Conservation (phyloP, 495 filamentous ascomycete species). For the Penicillium bialowiezense region DNA sequence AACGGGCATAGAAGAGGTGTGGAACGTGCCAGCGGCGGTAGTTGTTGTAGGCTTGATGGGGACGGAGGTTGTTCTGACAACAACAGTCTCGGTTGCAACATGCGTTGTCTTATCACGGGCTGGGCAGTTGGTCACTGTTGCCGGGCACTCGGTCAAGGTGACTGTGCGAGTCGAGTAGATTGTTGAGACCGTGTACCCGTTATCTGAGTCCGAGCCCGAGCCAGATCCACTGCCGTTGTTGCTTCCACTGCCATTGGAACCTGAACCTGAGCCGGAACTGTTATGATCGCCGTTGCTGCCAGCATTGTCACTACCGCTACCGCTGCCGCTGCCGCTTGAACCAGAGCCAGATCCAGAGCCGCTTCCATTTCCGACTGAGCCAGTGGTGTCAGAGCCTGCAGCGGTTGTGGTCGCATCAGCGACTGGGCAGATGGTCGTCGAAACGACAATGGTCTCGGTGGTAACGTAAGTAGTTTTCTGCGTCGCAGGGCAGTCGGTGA, state of each 20-base stretch:
- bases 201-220: background rate
- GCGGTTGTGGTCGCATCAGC: slow-evolving; percentile 9
- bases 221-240: background rate
- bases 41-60: background rate
- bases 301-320: background rate
- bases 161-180: slow-evolving; percentile 15
- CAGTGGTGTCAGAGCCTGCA: slow-evolving; percentile 2
- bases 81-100: slow-evolving; percentile 19
- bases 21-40: background rate
- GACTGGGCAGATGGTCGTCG: slow-evolving; percentile 29
- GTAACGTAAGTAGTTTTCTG: slow-evolving; percentile 15
- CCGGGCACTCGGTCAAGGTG: slow-evolving; percentile 19
- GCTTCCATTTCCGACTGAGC: slow-evolving; percentile 1
- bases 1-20: background rate
- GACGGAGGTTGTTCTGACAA: slow-evolving; percentile 11
- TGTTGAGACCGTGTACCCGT: slow-evolving; percentile 12
- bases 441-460: slow-evolving; percentile 26
- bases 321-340: background rate
- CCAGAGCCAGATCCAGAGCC: background rate
- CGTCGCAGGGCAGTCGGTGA: slow-evolving; percentile 24
- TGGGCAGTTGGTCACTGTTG: slow-evolving; percentile 21
- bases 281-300: no score
- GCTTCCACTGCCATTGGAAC: background rate
- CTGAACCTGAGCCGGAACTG: background rate
- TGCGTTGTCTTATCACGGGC: slow-evolving; percentile 17